Evolutionary conservation across 495 filamentous ascomycete species (phyloP), one percentile per base, ranked within the genome.

Genomic region (Rhypophila decipiens): DNA sequence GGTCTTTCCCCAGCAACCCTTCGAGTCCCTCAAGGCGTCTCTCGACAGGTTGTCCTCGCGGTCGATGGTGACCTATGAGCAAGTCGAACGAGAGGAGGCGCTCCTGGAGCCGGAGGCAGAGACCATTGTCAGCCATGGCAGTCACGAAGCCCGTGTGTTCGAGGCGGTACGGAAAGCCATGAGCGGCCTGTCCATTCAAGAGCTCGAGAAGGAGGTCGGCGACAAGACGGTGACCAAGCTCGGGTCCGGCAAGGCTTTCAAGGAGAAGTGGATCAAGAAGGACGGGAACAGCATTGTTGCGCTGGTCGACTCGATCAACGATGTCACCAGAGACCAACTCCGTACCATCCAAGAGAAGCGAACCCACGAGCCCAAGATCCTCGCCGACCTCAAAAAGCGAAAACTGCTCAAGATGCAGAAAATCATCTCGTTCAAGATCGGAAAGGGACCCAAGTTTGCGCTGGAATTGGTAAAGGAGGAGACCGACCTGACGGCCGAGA

Each of bases 171-270:
- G 81, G 52, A 74, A 80, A 49, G 84, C 87, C 29, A 63, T 95
- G 51, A 85, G 85, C 47, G 84, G 94, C 27, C 71, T 94, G 54
- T 85, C 84, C 59, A 82, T 96, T 49, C 72, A 78, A 52, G 90
- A 96, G 49, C 70, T 96, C 50, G 76, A 81, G 67, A 71, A 70
- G 58, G 75, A 70, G 11, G 77, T 88, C 53, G 87, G 94, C 38
- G 88, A 88, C 55, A 85, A 87, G 68, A 85, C 82, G n/a, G 80
- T 83, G 40, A 83, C 86, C 47, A 95, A 90, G 66, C 71, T 96
- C 37, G 93, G 93, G n/a, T 87, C 91, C 63, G 88, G 90, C 44
- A 95, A 89, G 68, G 93, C 93, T 36, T 91, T 97, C 72, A 96
- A 90, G 75, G 84, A 86, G 60, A 90, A 88, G 59, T 98, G 93